Conservation (phyloP, 352 stramenopile genomes). For the Phytophthora pseudosyringae region DNA sequence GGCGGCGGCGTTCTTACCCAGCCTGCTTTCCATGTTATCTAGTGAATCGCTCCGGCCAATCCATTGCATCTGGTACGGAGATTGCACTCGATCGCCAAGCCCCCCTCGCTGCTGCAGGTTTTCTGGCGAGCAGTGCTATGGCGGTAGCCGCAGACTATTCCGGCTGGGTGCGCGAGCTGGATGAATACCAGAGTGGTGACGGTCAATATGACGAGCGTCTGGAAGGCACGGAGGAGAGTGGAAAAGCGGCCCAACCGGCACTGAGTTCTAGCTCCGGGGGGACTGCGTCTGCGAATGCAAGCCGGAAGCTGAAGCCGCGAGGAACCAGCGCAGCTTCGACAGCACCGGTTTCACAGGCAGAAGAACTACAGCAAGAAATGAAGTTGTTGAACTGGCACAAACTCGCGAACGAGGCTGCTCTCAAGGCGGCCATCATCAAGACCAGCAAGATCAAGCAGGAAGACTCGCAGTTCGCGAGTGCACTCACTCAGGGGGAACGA, state of each 20-base stretch:
- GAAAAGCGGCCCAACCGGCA: conserved; percentile 17
- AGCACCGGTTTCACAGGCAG: conserved; percentile 52
- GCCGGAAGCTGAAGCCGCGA: conserved; percentile 30
- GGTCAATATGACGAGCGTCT: conserved; percentile 46
- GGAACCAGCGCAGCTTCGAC: conserved; percentile 22
- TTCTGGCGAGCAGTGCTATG: conserved; percentile 15
- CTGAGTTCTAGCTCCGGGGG: conserved; percentile 23
- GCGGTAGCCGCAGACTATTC: conserved; percentile 51
- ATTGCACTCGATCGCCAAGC: conserved; percentile 4
- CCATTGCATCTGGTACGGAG: conserved; percentile 12
- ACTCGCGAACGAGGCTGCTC: conserved; percentile 92
- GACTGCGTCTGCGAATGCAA: conserved; percentile 12
- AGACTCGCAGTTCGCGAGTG: conserved; percentile 58
- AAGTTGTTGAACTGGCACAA: conserved; percentile 96
- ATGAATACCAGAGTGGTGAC: conserved; percentile 49
- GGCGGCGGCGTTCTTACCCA: conserved; percentile 15
- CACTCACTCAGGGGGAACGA: conserved; percentile 59
- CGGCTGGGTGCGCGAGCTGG: conserved; percentile 63
- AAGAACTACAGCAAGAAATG: conserved; percentile 92
- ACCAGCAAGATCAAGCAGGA: conserved; percentile 87
- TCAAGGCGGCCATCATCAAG: conserved; percentile 92
- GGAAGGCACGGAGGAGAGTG: conserved; percentile 20
- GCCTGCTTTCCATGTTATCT: conserved; percentile 12
- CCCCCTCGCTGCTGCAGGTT: background rate
- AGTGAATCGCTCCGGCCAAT: conserved; percentile 5